phyloP scores from a whole-genome alignment of 371 early-diverging fungal species.

The Rhizopus microsporus region DNA sequence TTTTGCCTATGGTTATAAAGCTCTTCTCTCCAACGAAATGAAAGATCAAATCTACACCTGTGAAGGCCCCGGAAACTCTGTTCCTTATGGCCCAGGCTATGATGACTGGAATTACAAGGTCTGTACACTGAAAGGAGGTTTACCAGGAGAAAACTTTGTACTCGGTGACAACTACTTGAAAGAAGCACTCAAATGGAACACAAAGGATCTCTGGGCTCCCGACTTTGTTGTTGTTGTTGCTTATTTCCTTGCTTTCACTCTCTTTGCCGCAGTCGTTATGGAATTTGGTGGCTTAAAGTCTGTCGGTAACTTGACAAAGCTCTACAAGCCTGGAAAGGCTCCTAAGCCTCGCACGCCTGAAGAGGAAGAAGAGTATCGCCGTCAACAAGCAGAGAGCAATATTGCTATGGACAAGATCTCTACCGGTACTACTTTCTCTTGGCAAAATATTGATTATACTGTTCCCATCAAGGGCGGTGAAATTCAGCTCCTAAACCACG shows the following conservation, averaged over 20 bases:
- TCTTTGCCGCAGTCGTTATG: constrained; percentile 53
- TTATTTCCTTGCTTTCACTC: constrained; percentile 57
- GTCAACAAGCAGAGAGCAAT: no score
- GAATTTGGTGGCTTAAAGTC: constrained; percentile 57
- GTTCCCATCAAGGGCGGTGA: constrained; percentile 62
- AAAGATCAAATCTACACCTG: constrained; percentile 39
- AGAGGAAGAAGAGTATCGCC: constrained; percentile 17
- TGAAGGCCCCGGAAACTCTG: constrained; percentile 36
- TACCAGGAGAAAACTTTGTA: constrained; percentile 46
- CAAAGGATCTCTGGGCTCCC: constrained; percentile 54
- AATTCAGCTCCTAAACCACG: constrained; percentile 53
- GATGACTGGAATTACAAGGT: constrained; percentile 47
- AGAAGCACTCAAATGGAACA: constrained; percentile 35
- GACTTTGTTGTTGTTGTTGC: constrained; percentile 59
- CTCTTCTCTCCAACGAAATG: constrained; percentile 70
- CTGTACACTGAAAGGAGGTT: constrained; percentile 55
- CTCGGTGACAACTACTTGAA: constrained; percentile 56
- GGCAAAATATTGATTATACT: constrained; percentile 60
- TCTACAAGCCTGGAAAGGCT: constrained; percentile 50
- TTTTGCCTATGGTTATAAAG: constrained; percentile 67
- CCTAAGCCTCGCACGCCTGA: constrained; percentile 27
- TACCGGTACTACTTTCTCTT: constrained; percentile 57
- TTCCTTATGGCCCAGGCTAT: constrained; percentile 50
- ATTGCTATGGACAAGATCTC: constrained; percentile 36
- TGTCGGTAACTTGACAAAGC: constrained; percentile 57